Base-by-base conservation (phyloP, 2,329 filamentous ascomycete genomes). In the Alternaria alternata region DNA sequence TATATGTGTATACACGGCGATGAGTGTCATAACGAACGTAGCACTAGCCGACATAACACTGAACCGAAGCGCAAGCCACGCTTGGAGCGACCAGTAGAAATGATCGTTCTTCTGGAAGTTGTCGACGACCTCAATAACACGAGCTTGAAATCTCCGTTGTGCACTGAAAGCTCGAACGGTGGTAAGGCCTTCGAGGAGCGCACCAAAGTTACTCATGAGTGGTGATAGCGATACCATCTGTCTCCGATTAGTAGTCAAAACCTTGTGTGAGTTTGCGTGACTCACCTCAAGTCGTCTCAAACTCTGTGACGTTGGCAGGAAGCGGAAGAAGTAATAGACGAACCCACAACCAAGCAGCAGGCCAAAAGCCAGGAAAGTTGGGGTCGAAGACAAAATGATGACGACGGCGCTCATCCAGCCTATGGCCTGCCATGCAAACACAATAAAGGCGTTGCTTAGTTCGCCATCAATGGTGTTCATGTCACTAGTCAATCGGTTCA, bases 41-140 rank as follows among this genome's bases (percentile, higher is more conserved):
- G 92, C 92, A 4, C 86, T 75, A 0, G 90, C 91, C 0, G 92
- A 92, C 6, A 94, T 79, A 8, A 83, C 78, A 67, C 92, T 89
- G 57, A 95, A 94, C 12, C 93, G 88, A 71, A 91, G 93, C 75
- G 89, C 89, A 3, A 97, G 83, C 93, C 93, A 97, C 7, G 88
- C 88, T 66, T 96, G 92, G 43, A 96, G 84, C 59, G 89, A 91
- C 81, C 93, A 97, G 80, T 96, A 97, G 80, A 97, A 96, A 76
- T 97, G 94, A 71, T 97, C 94, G 86, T 96, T 95, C 74, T 93
- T 93, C 76, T 97, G 94, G 74, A 97, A 97, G 18, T 89, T 88
- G 72, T 97, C 93, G 0, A 93, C 93, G 0, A 93, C 93, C 2
- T 85, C 82, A 34, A 97, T 89, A 53, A 96, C 92, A 51, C 89